A percentile compares a stretch with the other conserved stretches of the same genome.
Conservation (phyloP, 208 protist species). For the Wallacemonas sp. region DNA sequence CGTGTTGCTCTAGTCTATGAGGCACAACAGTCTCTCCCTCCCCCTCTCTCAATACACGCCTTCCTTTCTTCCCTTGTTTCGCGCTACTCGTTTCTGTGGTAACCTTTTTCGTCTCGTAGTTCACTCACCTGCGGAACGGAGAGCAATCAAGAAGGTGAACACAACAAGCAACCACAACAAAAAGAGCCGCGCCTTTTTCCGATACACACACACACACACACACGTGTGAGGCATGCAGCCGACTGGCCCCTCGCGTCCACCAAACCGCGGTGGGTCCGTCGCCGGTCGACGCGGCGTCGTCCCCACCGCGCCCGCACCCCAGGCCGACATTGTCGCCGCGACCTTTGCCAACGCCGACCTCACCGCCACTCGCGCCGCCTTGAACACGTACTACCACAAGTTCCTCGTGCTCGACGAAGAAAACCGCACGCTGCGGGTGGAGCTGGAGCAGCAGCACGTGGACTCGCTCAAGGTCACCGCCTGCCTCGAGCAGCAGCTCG, state of each 20-base stretch:
- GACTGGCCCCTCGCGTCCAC: not conserved
- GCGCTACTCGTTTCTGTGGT: too few relatives aligned
- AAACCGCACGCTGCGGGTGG: slow-evolving; percentile 47
- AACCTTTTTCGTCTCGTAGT: too few relatives aligned
- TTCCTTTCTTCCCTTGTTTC: too few relatives aligned
- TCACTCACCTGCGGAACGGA: too few relatives aligned
- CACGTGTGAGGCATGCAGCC: too few relatives aligned
- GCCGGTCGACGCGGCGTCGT: not conserved
- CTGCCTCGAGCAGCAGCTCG: slow-evolving; percentile 47
- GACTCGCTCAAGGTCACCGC: slow-evolving; percentile 61
- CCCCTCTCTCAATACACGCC: too few relatives aligned
- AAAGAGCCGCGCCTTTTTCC: too few relatives aligned
- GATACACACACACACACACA: too few relatives aligned
- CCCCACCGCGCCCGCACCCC: not conserved
- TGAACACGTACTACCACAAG: slow-evolving; percentile 49
- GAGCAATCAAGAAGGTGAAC: too few relatives aligned
- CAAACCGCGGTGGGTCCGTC: not conserved
- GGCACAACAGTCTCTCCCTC: too few relatives aligned
- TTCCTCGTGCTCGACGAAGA: slow-evolving; percentile 40
- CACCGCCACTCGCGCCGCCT: slow-evolving; percentile 38
- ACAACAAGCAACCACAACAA: too few relatives aligned
- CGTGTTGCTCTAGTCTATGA: too few relatives aligned
- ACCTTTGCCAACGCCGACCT: slow-evolving; percentile 70
- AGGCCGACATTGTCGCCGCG: slow-evolving; percentile 47
- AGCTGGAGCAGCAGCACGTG: slow-evolving; percentile 51